Base-by-base conservation (phyloP, 2,329 filamentous ascomycete species). In the Exophiala sp. region DNA sequence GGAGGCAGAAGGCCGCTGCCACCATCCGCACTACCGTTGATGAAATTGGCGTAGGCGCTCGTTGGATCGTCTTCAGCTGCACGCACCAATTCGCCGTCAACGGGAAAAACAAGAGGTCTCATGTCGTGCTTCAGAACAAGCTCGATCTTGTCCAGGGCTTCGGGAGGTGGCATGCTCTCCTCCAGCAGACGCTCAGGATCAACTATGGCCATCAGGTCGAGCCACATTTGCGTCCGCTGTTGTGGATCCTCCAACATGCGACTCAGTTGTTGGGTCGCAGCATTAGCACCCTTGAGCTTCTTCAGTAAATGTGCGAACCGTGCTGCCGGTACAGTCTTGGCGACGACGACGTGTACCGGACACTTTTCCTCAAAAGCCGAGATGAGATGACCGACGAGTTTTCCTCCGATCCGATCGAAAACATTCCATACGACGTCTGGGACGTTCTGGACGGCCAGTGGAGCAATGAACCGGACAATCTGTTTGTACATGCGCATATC, bases 401-500 rank as follows among this genome's bases (percentile, higher is more conserved):
- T 80, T 61, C 88, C 83, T 1, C 89, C 90, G 50, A 98, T 94
- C 59, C 83, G 91, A 59, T 87, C 82, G 24, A 98, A 78, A 1
- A 90, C 89, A 62, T 90, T 87, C 52, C 96, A 75, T 5, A 97
- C 90, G 2, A 84, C 79, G 51, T 90, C 87, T 1, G 93, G 93
- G 2, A 95, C 85, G 11, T 95, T 90, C 66, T 97, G 90, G 6
- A 96, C 77, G 2, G 88, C 93, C 34, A 97, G 75, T n/a, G 84
- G 82, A 1, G 87, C 86, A 34, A 97, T 82, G 54, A 96, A 94
- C 46, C 85, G 83, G 71, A 96, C 89, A 86, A 97, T 95, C 59
- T 90, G 89, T 66, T 97, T 89, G 65, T 98, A 98, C 71, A 96
- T 86, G 27, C 91, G 78, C 70, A 93, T 94, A 66, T 98, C 93